These are phyloP conservation scores for Saraca asoca DNA, from an alignment of 331 rosid genomes.

Conservation along the genomic window DNA sequence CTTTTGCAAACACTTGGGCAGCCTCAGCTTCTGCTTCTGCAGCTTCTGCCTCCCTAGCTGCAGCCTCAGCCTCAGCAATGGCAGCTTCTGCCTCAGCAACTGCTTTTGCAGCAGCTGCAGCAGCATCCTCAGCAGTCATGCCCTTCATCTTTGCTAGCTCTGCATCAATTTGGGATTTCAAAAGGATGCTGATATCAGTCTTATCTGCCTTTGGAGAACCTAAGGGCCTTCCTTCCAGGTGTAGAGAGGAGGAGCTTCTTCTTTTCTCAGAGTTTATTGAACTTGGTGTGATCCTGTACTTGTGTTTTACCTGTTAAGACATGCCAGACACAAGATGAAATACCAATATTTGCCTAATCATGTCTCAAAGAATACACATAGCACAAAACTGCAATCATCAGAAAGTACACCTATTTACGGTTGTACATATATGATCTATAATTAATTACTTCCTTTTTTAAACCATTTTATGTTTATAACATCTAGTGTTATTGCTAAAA, in stretches of 20 bases:
- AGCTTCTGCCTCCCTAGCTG: slow-evolving; percentile 89
- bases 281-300: slow-evolving; percentile 64
- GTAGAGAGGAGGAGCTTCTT: slow-evolving; percentile 57
- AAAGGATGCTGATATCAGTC: slow-evolving; percentile 51
- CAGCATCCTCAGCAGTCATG: slow-evolving; percentile 85
- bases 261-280: slow-evolving; percentile 59
- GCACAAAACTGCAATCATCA: too few species aligned
- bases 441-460: not conserved
- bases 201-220: slow-evolving; percentile 56
- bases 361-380: slow-evolving; percentile 2
- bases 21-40: slow-evolving; percentile 97
- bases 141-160: slow-evolving; percentile 72
- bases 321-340: slow-evolving; percentile 26
- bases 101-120: slow-evolving; percentile 87
- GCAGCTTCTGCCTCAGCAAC: slow-evolving; percentile 96
- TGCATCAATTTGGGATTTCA: slow-evolving; percentile 70
- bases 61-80: slow-evolving; percentile 86
- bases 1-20: slow-evolving; percentile 87
- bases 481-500: not conserved
- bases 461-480: not conserved
- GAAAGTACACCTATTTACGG: too few species aligned
- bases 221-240: slow-evolving; percentile 54
- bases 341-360: slow-evolving; percentile 20
- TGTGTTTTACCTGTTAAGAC: slow-evolving; percentile 69
- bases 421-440: not conserved